Percentiles rank a stretch among this genome's conserved stretches.
These are phyloP conservation scores for Lecanicillium sp. DNA, from an alignment of 2,329 filamentous ascomycete species.

Conservation along the genomic window DNA sequence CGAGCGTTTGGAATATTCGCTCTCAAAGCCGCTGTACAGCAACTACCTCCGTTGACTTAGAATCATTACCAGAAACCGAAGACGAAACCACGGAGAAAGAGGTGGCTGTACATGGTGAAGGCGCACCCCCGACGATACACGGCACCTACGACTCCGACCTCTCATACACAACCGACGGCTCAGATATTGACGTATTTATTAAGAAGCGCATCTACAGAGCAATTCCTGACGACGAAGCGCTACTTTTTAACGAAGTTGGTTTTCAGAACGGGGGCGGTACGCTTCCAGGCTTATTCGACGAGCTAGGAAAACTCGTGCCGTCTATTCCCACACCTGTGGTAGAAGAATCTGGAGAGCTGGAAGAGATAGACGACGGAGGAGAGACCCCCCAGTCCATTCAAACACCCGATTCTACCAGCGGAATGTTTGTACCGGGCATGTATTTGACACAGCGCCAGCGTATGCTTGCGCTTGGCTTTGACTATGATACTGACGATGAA, in stretches of 20 bases:
- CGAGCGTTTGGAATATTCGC: constrained; percentile 30
- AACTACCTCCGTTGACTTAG: constrained; percentile 35
- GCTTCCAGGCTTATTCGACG: constrained; percentile 21
- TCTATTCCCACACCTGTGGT: background rate
- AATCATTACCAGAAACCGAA: constrained; percentile 4
- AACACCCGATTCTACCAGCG: background rate
- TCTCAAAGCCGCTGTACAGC: constrained; percentile 36
- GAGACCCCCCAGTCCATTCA: background rate
- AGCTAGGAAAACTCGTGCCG: background rate
- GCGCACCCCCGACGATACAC: no score
- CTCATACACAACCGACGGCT: constrained; percentile 18
- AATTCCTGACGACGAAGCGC: constrained; percentile 11
- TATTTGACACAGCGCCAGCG: constrained; percentile 7
- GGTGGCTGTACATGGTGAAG: background rate
- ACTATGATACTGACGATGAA: constrained; percentile 8
- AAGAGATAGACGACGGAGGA: background rate
- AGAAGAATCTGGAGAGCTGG: background rate
- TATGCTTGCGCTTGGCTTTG: constrained; percentile 7
- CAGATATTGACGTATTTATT: constrained; percentile 19
- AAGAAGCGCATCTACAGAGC: constrained; percentile 10
- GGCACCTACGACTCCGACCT: background rate
- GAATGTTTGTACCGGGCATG: constrained; percentile 1
- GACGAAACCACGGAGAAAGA: background rate
- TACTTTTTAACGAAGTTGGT: constrained; percentile 18
- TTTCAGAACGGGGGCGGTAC: constrained; percentile 16